phyloP scores from a whole-genome alignment of 148 eudicot species.

The Mesembryanthemum crystallinum region DNA sequence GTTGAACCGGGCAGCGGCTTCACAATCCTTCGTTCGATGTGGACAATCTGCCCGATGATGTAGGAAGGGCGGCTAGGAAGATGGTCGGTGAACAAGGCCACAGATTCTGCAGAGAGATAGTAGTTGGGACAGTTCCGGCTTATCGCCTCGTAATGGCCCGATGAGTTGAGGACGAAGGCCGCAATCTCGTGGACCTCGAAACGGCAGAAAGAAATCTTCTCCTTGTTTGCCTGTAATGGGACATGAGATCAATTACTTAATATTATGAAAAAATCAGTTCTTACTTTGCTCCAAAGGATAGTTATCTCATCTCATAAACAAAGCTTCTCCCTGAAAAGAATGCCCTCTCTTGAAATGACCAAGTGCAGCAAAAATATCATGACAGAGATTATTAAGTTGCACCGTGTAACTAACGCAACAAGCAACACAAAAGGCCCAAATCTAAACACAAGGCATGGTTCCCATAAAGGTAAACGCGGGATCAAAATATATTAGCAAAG shows the following conservation, averaged over 20 bases:
- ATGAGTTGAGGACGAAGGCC: constrained; percentile 78
- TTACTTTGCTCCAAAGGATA: not conserved
- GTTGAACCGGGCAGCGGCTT: constrained; percentile 32
- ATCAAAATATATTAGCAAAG: too few species aligned
- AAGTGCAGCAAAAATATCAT: too few species aligned
- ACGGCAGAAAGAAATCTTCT: constrained; percentile 77
- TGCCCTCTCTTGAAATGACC: too few species aligned
- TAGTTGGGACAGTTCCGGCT: constrained; percentile 71
- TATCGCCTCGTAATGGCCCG: constrained; percentile 88
- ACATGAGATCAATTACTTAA: not conserved
- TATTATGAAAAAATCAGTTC: not conserved
- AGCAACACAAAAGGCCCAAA: too few species aligned
- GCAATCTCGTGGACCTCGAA: constrained; percentile 89
- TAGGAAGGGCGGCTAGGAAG: constrained; percentile 68
- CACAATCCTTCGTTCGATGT: constrained; percentile 69
- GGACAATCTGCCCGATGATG: constrained; percentile 87
- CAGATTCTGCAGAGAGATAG: constrained; percentile 83
- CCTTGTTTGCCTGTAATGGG: constrained; percentile 72
- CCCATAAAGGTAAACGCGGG: too few species aligned
- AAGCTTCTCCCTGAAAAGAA: too few species aligned
- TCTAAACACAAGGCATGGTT: too few species aligned
- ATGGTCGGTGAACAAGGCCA: constrained; percentile 78
- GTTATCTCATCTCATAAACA: not conserved
- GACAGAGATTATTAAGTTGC: too few species aligned
- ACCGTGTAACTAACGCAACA: too few species aligned